A percentile compares a stretch with the other conserved stretches of the same genome.
These are phyloP conservation scores for Yamadazyma oceani DNA, from an alignment of 1,139 yeast genomes.

Conservation along the genomic window DNA sequence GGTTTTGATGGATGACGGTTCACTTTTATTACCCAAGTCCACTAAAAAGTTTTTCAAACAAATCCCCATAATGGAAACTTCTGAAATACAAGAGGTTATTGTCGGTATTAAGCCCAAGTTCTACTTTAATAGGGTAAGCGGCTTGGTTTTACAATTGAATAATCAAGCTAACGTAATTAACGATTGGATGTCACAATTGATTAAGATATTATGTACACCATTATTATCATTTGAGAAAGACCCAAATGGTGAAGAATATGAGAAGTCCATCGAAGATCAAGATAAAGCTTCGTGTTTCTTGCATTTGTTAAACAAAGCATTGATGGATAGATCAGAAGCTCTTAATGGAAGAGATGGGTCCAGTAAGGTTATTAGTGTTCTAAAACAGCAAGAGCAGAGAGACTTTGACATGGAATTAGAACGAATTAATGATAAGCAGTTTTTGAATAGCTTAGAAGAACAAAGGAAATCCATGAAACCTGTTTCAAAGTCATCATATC, in stretches of 20 bases:
- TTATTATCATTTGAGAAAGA: conserved; percentile 45
- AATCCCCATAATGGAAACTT: conserved; percentile 29
- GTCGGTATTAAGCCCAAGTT: conserved; percentile 23
- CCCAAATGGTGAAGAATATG: conserved; percentile 79
- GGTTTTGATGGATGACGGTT: conserved; percentile 31
- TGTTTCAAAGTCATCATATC: conserved; percentile 27
- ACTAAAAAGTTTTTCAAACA: conserved; percentile 34
- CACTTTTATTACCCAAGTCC: conserved; percentile 31
- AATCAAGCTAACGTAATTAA: conserved; percentile 58
- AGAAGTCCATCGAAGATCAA: conserved; percentile 69
- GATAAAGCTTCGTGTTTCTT: conserved; percentile 66
- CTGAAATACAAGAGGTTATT: conserved; percentile 16
- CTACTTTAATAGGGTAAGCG: conserved; percentile 21
- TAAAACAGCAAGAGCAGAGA: conserved; percentile 24
- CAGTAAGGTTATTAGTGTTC: conserved; percentile 21
- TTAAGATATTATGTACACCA: conserved; percentile 45
- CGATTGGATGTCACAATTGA: conserved; percentile 50
- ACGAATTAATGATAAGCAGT: conserved; percentile 27
- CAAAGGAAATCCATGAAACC: conserved; percentile 31
- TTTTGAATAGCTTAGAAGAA: conserved; percentile 30
- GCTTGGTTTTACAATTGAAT: conserved; percentile 45
- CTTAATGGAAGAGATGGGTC: conserved; percentile 28
- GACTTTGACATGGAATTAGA: conserved; percentile 28
- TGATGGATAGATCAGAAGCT: conserved; percentile 53
- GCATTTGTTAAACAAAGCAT: conserved; percentile 55